Percentiles rank a stretch among this genome's conserved stretches.
Evolutionary conservation across 306 rosid genomes (phyloP).

Genomic region (Alnus rubra): DNA sequence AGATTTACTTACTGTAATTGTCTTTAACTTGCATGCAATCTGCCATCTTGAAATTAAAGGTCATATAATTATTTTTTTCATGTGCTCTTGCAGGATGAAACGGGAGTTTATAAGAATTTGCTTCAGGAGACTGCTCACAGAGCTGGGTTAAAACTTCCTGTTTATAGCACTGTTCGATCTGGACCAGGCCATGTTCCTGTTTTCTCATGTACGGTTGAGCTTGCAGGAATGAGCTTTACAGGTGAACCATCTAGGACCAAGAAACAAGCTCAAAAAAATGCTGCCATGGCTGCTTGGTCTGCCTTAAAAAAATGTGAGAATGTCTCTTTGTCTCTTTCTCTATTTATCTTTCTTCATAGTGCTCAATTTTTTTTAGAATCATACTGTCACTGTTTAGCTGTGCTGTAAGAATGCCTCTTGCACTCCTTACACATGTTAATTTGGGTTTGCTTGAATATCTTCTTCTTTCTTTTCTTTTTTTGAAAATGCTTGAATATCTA

Average conservation of each 20-base stretch:
- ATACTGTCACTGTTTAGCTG: slow-evolving; percentile 14
- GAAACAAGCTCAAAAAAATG: slow-evolving; percentile 89
- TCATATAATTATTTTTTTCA: background rate
- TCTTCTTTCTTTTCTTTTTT: too few species aligned
- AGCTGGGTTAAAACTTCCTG: slow-evolving; percentile 82
- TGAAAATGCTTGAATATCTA: too few species aligned
- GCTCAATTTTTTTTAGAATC: slow-evolving; percentile 4
- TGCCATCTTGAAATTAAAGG: background rate
- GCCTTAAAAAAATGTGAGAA: slow-evolving; percentile 63
- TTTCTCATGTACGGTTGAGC: slow-evolving; percentile 75
- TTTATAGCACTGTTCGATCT: slow-evolving; percentile 62
- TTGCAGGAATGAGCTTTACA: slow-evolving; percentile 68
- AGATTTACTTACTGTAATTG: background rate
- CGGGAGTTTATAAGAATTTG: slow-evolving; percentile 84
- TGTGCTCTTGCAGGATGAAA: slow-evolving; percentile 55
- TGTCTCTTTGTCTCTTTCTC: background rate
- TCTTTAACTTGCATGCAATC: background rate
- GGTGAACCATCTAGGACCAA: slow-evolving; percentile 74
- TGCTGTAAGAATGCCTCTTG: slow-evolving; percentile 10
- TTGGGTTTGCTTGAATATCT: slow-evolving; percentile 7
- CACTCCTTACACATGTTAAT: background rate
- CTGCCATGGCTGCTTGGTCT: slow-evolving; percentile 85
- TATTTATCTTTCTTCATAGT: background rate
- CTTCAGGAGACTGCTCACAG: slow-evolving; percentile 91
- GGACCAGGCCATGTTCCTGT: slow-evolving; percentile 68